Evolutionary conservation across 345 rosid genomes (phyloP).

Genomic region (Anastatica hierochuntica): DNA sequence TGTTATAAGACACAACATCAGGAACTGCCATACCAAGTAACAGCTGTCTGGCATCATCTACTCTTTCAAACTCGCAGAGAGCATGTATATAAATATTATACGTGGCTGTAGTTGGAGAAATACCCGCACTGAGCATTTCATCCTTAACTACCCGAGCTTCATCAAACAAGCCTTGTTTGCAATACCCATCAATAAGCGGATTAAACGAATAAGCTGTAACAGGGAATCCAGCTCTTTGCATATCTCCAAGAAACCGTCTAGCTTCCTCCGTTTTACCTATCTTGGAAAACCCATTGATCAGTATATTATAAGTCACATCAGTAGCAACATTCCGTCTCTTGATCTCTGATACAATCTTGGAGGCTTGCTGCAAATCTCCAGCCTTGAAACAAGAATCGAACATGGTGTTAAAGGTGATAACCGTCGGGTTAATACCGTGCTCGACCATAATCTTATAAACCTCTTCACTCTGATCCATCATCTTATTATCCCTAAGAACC

Average conservation of each 20-base stretch:
- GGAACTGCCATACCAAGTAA: conserved; percentile 39
- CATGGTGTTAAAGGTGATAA: conserved; percentile 47
- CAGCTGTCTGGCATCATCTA: conserved; percentile 39
- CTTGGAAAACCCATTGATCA: conserved; percentile 50
- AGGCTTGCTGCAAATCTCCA: conserved; percentile 43
- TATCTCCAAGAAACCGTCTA: conserved; percentile 36
- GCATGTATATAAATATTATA: conserved; percentile 42
- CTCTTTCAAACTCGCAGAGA: conserved; percentile 41
- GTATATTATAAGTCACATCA: conserved; percentile 50
- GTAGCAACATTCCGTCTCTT: conserved; percentile 27
- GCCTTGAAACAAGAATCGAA: conserved; percentile 48
- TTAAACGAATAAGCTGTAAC: conserved; percentile 45
- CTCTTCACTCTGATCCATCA: conserved; percentile 25
- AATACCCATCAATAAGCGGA: conserved; percentile 49
- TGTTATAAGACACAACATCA: conserved; percentile 60
- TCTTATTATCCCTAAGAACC: conserved; percentile 43
- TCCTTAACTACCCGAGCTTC: conserved; percentile 41
- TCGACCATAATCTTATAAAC: conserved; percentile 42
- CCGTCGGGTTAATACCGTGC: conserved; percentile 41
- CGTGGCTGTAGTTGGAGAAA: conserved; percentile 32
- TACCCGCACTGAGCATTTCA: conserved; percentile 43
- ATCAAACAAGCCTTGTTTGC: conserved; percentile 38
- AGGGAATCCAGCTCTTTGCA: conserved; percentile 40
- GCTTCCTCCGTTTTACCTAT: conserved; percentile 44
- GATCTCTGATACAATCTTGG: conserved; percentile 41